Evolutionary conservation across 176 grass and related monocot genomes (phyloP).

Genomic region (Panicum miliaceum): DNA sequence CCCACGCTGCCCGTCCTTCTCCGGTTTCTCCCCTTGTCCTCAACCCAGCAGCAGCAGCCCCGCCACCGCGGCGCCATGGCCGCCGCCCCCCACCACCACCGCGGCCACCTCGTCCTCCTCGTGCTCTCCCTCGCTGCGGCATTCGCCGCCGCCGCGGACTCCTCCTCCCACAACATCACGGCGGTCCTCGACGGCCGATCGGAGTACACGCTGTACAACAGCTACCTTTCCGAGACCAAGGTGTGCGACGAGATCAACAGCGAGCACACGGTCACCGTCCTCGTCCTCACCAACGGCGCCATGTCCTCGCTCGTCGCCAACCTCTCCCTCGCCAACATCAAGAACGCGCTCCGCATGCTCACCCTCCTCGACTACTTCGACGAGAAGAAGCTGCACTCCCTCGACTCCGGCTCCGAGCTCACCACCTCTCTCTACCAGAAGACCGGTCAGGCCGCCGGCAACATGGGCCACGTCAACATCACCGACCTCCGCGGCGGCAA

Average conservation of each 20-base stretch:
- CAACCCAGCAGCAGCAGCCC: background rate
- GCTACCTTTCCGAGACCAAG: constrained; percentile 93
- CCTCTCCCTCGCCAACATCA: constrained; percentile 76
- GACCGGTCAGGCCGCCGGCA: constrained; percentile 75
- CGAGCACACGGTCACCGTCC: constrained; percentile 73
- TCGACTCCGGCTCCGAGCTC: constrained; percentile 71
- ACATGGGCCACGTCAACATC: constrained; percentile 97
- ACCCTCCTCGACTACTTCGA: constrained; percentile 97
- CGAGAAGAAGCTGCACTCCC: constrained; percentile 85
- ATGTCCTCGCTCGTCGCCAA: constrained; percentile 81
- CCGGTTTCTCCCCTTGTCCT: background rate
- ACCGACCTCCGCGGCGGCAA: constrained; percentile 89
- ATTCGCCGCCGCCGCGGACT: background rate
- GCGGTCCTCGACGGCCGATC: constrained; percentile 69
- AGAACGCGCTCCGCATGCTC: constrained; percentile 92
- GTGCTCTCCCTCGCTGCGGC: constrained; percentile 20
- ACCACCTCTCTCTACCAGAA: constrained; percentile 94
- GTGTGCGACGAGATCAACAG: constrained; percentile 97
- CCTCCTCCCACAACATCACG: constrained; percentile 81
- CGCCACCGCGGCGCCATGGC: constrained; percentile 27
- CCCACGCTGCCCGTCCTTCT: background rate
- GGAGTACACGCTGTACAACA: constrained; percentile 87
- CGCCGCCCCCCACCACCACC: background rate
- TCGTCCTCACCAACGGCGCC: constrained; percentile 87
- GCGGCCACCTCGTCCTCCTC: constrained; percentile 38